phyloP scores from a whole-genome alignment of 805 yeast species.

The Starmerella bacillaris region DNA sequence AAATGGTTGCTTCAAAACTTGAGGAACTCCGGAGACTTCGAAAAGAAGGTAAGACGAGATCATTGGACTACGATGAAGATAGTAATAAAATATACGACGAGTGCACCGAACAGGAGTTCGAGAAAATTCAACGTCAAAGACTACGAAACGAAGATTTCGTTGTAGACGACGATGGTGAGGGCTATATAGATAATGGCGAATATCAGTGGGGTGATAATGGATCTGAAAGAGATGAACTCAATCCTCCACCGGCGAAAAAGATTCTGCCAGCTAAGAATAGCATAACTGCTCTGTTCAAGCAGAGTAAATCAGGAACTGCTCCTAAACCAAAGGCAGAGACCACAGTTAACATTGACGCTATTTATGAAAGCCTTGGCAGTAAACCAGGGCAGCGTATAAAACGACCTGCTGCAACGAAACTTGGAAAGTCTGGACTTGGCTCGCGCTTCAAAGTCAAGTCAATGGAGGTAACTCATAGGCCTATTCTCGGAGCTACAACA shows the following conservation, averaged over 20 bases:
- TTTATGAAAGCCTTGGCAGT: not conserved
- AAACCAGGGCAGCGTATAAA: no score
- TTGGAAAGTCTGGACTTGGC: no score
- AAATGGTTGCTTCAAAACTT: no score
- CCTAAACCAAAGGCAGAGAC: not conserved
- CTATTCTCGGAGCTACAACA: no score
- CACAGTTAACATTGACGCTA: not conserved
- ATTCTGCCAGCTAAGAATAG: not conserved
- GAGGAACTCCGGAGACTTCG: slow-evolving; percentile 14
- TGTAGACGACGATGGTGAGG: slow-evolving; percentile 84
- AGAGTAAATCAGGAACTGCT: not conserved
- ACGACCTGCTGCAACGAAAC: no score
- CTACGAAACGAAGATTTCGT: slow-evolving; percentile 81
- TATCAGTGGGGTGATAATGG: slow-evolving; percentile 54
- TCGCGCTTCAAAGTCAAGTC: no score
- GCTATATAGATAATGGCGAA: slow-evolving; percentile 82
- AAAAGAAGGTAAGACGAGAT: slow-evolving; percentile 26
- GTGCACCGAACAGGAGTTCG: slow-evolving; percentile 62
- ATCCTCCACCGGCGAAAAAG: not conserved
- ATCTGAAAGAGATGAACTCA: slow-evolving; percentile 12
- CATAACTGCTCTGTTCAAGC: not conserved
- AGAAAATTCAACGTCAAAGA: slow-evolving; percentile 60
- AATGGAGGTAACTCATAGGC: no score
- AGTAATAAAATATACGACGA: slow-evolving; percentile 62
- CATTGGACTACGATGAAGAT: slow-evolving; percentile 32